Percentiles rank a stretch among this genome's conserved stretches.
Conservation (phyloP, 106 monocot species). For the Acorus gramineus region DNA sequence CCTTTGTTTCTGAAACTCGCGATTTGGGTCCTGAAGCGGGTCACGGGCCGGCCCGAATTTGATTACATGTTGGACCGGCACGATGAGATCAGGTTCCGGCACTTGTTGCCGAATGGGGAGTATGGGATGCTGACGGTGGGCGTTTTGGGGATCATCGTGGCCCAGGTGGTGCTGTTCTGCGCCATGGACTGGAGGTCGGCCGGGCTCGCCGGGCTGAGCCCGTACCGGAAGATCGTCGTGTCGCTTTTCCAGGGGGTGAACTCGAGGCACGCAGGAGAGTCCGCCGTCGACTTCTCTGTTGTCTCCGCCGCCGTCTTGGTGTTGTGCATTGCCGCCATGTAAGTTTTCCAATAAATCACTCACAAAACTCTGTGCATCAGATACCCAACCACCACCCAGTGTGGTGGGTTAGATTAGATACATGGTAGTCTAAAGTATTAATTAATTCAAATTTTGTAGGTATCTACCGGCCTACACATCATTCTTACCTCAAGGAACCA, state of each 20-base stretch:
- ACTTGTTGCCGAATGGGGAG: neutral
- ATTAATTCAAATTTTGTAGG: too few species aligned
- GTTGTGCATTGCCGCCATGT: neutral
- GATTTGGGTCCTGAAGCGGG: conserved; percentile 5
- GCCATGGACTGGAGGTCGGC: neutral
- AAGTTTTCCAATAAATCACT: neutral
- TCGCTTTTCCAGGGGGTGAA: neutral
- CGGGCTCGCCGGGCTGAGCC: neutral
- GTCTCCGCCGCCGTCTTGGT: neutral
- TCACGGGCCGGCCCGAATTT: neutral
- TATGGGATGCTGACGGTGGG: neutral
- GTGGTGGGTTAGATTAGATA: too few species aligned
- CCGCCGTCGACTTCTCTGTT: neutral
- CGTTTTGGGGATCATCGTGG: neutral
- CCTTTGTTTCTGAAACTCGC: conserved; percentile 11
- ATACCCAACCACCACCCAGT: too few species aligned
- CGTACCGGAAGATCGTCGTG: conserved; percentile 1
- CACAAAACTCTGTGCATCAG: too few species aligned
- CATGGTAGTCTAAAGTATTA: too few species aligned
- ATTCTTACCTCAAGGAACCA: too few species aligned
- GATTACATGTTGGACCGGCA: conserved; percentile 9
- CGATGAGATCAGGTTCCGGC: neutral
- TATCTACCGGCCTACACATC: too few species aligned
- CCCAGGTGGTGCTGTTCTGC: neutral
- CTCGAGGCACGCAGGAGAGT: neutral